Percentiles rank a stretch among this genome's conserved stretches.
Evolutionary conservation across 2,329 filamentous ascomycete species (phyloP).

Genomic region (Neofusicoccum ribis): DNA sequence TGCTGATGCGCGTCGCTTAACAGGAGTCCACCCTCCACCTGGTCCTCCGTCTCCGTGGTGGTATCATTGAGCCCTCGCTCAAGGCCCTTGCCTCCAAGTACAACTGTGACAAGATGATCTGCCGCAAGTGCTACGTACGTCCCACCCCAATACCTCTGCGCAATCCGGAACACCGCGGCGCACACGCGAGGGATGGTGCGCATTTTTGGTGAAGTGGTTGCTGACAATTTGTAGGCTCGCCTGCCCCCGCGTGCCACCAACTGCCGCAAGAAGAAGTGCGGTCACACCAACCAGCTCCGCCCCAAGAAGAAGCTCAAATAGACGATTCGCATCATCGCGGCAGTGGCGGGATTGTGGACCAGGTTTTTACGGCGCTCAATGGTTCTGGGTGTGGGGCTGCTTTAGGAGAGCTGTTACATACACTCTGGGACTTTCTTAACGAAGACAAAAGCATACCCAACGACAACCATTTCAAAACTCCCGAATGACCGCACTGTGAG

Average conservation of each 20-base stretch:
- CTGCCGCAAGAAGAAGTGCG: constrained; percentile 99
- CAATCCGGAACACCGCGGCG: not conserved
- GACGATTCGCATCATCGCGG: constrained; percentile 50
- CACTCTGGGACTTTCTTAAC: constrained; percentile 18
- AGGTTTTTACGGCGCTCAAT: constrained; percentile 23
- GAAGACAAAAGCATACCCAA: constrained; percentile 19
- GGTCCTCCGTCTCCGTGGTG: constrained; percentile 97
- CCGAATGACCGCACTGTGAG: constrained; percentile 6
- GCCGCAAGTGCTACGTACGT: constrained; percentile 99
- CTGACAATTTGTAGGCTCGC: constrained; percentile 56
- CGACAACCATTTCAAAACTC: not conserved
- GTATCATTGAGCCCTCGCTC: constrained; percentile 95
- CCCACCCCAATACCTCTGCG: not conserved
- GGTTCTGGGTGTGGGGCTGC: constrained; percentile 14
- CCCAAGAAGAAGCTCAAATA: constrained; percentile 99
- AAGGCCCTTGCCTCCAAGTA: constrained; percentile 99
- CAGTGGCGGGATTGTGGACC: constrained; percentile 22
- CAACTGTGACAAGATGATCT: constrained; percentile 99
- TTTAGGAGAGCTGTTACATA: constrained; percentile 21
- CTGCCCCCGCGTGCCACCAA: constrained; percentile 98
- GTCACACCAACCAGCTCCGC: constrained; percentile 99
- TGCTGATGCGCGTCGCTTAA: constrained; percentile 25
- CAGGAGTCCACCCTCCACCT: constrained; percentile 98
- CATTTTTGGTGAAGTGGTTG: not conserved
- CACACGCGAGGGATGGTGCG: not conserved